Conservation (phyloP, 768 basidiomycete species). For the Auricularia heimuer region DNA sequence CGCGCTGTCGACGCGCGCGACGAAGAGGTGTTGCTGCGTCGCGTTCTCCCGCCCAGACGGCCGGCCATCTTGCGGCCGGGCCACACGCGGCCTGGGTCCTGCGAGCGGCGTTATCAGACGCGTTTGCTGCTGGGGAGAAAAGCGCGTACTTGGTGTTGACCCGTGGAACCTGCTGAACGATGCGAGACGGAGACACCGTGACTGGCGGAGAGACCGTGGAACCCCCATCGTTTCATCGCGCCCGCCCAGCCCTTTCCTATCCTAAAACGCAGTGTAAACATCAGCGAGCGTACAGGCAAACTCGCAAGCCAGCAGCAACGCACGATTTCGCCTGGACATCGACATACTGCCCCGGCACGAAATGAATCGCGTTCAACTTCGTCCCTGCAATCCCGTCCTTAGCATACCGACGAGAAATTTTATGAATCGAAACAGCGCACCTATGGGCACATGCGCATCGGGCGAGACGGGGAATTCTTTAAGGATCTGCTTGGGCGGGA, state of each 20-base stretch:
- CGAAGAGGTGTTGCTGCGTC: constrained; percentile 81
- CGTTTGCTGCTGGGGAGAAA: too few relatives aligned
- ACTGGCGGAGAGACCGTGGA: constrained; percentile 82
- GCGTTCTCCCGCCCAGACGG: constrained; percentile 75
- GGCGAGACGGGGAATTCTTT: constrained; percentile 82
- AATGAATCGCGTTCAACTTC: constrained; percentile 82
- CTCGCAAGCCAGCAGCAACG: constrained; percentile 21
- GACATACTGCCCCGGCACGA: constrained; percentile 93
- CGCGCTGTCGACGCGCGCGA: constrained; percentile 76
- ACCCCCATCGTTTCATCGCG: constrained; percentile 93
- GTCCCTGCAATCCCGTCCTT: constrained; percentile 48
- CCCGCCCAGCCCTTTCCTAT: constrained; percentile 98
- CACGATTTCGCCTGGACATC: constrained; percentile 89
- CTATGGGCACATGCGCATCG: constrained; percentile 84
- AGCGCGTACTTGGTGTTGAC: constrained; percentile 75
- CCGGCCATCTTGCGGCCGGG: constrained; percentile 99
- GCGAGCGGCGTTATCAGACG: constrained; percentile 6
- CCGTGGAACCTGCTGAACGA: constrained; percentile 86
- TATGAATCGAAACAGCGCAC: constrained; percentile 35
- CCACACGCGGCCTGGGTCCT: constrained; percentile 95
- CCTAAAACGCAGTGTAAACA: constrained; percentile 17
- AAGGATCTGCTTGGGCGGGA: constrained; percentile 73
- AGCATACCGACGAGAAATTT: not conserved
- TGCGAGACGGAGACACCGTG: constrained; percentile 96
- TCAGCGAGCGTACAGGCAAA: not conserved